Base-by-base conservation (phyloP, 164 flowering plant genomes). In the Vitis labrusca region DNA sequence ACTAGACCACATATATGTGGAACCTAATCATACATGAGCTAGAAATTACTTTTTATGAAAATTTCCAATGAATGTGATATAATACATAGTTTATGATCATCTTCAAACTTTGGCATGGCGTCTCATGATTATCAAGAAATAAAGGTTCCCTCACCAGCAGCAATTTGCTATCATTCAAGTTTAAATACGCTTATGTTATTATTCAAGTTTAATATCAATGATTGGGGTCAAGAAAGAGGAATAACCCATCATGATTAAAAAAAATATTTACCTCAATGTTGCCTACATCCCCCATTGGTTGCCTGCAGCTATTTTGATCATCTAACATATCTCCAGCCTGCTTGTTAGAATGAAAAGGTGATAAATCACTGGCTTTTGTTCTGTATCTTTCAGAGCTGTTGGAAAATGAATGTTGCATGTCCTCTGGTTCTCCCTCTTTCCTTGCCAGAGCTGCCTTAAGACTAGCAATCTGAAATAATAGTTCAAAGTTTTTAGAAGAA, bases 381-480 rank as follows among this genome's bases (percentile, higher is more conserved):
- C 76, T 77, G 60, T 67, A 62, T 73, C 71, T 79, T 29, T 67
- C 80, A 58, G 87, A 73, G 70, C 72, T 69, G 3, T 80, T 71
- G 63, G 79, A 68, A 23, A 53, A 61, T 52, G 66, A 73, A 47
- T 32, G 61, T 64, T 66, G 78, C 0, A 16, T 62, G 50, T 65
- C 64, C 10, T 73, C 80, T 59, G 79, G 48, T 53, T 81, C 83
- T 48, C 72, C 84, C 16, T 81, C 85, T 65, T 84, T 85, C 71
- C 79, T 79, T 63, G 83, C 88, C 66, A 88, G 65, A 61, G 89
- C 91, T 61, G 89, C 86, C 72, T 85, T 88, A n/a, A 88, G 86
- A 65, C 76, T 84, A 32, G 86, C 85, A 80, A 88, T 82, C 93
- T 88, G 79, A 63, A 16, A 66, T 4, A 44, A 32, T 5, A 58